Conservation (phyloP, 2,329 filamentous ascomycete species). For the Nemania abortiva region DNA sequence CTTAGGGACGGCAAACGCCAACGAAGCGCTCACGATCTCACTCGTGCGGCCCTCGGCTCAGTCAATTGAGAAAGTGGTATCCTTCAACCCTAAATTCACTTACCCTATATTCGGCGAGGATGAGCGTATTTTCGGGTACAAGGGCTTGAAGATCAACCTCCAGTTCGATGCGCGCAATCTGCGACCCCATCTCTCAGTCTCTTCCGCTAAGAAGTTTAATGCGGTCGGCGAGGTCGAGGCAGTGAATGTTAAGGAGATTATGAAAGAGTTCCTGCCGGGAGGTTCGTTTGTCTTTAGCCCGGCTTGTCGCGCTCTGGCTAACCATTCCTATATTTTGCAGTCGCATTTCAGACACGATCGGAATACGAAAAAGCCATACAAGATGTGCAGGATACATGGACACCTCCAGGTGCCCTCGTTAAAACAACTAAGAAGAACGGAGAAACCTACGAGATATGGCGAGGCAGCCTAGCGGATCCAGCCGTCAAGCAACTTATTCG, state of each 20-base stretch:
- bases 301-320: neutral
- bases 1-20: constrained; percentile 70
- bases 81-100: constrained; percentile 88
- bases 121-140: constrained; percentile 91
- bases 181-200: constrained; percentile 78
- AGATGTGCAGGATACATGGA: constrained; percentile 62
- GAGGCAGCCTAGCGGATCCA: constrained; percentile 77
- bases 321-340: constrained; percentile 56
- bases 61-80: constrained; percentile 68
- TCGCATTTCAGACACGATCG: constrained; percentile 72
- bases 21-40: constrained; percentile 72
- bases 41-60: constrained; percentile 43
- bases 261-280: constrained; percentile 75
- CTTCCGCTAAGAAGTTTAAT: constrained; percentile 78
- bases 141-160: constrained; percentile 80
- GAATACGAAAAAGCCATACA: constrained; percentile 73
- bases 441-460: constrained; percentile 84
- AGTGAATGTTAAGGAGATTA: constrained; percentile 73
- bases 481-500: constrained; percentile 78
- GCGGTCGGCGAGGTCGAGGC: constrained; percentile 75
- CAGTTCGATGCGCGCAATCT: constrained; percentile 78
- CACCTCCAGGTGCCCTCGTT: constrained; percentile 80
- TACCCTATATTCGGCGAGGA: constrained; percentile 95
- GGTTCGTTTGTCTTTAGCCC: constrained; percentile 58
- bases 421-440: constrained; percentile 72